Evolutionary conservation across 2,329 filamentous ascomycete genomes (phyloP), one percentile per base, ranked within the genome.

Genomic region (Orbilia oligospora): DNA sequence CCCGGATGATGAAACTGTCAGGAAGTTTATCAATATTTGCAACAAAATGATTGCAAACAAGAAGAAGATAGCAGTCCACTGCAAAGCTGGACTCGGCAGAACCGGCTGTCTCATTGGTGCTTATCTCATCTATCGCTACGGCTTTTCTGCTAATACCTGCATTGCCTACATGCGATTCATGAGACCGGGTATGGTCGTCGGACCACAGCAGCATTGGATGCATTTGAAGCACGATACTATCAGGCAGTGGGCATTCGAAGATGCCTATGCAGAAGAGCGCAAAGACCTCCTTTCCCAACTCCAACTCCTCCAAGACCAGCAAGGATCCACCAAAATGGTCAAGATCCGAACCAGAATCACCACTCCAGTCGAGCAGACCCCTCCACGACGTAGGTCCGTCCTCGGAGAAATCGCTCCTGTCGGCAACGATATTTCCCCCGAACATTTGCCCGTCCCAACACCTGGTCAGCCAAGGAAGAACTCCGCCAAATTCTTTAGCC

Each of bases 101-200:
- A 99, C 96, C 0, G 96, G 96, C 14, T 99, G 96, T 84, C 87
- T 99, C 80, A 99, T 99, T 83, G 96, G 96, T 75, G 96, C 96
- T 36, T 99, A 99, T 83, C 88, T 99, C 79, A 98, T 99, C 83
- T 99, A 99, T 87, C 90, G 94, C 81, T 92, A 98, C 84, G 96
- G 93, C 72, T 99, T 98, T 85, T 98, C 95, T 5, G 96, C 96
- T 81, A 97, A 98, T 83, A 95, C 97, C 86, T 90, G 97, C 82
- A 98, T 98, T 84, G 92, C 94, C 2, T 99, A 94, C 85, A 98
- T 99, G 95, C 91, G 95, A 79, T 99, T 99, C 86, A 98, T 98
- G 95, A 90, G 95, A 75, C 96, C 96, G 0, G 96, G 96, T 67
- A 99, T 99, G 96, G 96, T 99, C 5, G 96, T 99, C 67, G 96